Evolutionary conservation across 2,329 filamentous ascomycete genomes (phyloP).

Genomic region (Periconia sp.): DNA sequence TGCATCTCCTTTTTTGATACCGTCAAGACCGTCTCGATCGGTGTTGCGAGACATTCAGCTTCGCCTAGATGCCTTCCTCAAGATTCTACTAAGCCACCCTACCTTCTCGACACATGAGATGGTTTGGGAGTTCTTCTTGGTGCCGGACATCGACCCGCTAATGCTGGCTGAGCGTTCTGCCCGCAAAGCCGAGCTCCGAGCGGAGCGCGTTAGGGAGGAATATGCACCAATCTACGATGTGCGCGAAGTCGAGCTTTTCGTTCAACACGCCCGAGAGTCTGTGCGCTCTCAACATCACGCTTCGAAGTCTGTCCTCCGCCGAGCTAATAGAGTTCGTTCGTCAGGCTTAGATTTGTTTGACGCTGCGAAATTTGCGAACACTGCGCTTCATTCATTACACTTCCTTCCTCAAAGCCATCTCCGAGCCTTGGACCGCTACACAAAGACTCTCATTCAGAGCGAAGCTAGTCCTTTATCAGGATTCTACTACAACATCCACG

Average conservation of each 20-base stretch:
- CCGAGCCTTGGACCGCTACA: slow-evolving; percentile 74
- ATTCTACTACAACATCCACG: slow-evolving; percentile 78
- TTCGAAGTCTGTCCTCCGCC: slow-evolving; percentile 80
- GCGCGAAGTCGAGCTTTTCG: slow-evolving; percentile 89
- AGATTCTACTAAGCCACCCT: slow-evolving; percentile 83
- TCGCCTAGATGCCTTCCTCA: slow-evolving; percentile 85
- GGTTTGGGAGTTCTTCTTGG: slow-evolving; percentile 98
- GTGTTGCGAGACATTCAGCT: slow-evolving; percentile 87
- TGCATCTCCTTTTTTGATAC: slow-evolving; percentile 89
- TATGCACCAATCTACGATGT: slow-evolving; percentile 80
- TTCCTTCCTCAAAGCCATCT: slow-evolving; percentile 74
- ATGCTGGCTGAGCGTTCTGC: slow-evolving; percentile 89
- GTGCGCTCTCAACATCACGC: slow-evolving; percentile 84
- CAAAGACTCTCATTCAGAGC: slow-evolving; percentile 66
- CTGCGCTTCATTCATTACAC: slow-evolving; percentile 59
- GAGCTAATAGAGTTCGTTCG: slow-evolving; percentile 75
- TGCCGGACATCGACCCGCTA: slow-evolving; percentile 88
- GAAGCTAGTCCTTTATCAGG: slow-evolving; percentile 75
- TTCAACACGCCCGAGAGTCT: slow-evolving; percentile 88
- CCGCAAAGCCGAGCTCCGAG: slow-evolving; percentile 81
- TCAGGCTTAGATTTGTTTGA: slow-evolving; percentile 71
- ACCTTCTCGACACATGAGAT: slow-evolving; percentile 97
- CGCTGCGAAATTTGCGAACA: slow-evolving; percentile 62
- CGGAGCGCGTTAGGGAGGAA: slow-evolving; percentile 87
- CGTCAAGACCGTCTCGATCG: slow-evolving; percentile 86